Conservation (phyloP, 2,329 filamentous ascomycete genomes). For the Colletotrichum sp. region DNA sequence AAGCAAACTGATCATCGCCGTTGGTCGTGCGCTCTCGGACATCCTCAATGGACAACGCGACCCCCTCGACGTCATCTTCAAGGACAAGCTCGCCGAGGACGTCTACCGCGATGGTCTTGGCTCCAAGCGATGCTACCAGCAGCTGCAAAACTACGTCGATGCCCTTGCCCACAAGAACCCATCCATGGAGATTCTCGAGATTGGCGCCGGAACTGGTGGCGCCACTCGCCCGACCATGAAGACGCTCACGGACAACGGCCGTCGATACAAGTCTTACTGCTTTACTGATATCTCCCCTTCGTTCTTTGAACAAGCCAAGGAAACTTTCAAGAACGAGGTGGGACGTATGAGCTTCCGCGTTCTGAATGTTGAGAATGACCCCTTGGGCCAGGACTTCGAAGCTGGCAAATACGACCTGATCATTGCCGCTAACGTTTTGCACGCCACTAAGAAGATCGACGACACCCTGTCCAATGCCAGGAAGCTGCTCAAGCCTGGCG, state of each 20-base stretch:
- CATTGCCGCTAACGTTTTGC: constrained; percentile 34
- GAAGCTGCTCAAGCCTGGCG: constrained; percentile 32
- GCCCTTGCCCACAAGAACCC: constrained; percentile 33
- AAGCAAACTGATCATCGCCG: constrained; percentile 25
- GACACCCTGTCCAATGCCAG: constrained; percentile 27
- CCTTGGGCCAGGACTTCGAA: constrained; percentile 29
- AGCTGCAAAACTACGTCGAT: constrained; percentile 25
- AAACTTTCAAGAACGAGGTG: constrained; percentile 25
- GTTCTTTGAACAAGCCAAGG: constrained; percentile 39
- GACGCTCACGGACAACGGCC: constrained; percentile 6
- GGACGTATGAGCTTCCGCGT: constrained; percentile 34
- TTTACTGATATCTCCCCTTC: constrained; percentile 44
- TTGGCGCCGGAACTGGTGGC: constrained; percentile 39
- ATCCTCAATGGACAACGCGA: constrained; percentile 30
- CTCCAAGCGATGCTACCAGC: constrained; percentile 19
- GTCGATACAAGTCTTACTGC: constrained; percentile 29
- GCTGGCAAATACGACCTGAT: constrained; percentile 30
- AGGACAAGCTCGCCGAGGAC: constrained; percentile 26
- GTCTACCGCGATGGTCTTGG: constrained; percentile 28
- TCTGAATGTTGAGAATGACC: constrained; percentile 37
- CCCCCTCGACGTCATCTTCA: constrained; percentile 32
- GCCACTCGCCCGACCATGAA: constrained; percentile 30
- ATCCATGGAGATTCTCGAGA: constrained; percentile 37
- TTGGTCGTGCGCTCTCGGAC: constrained; percentile 23
- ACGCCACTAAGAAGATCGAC: constrained; percentile 31